Evolutionary conservation across 768 basidiomycete species (phyloP).

Genomic region (Cystofilobasidium capitatum): DNA sequence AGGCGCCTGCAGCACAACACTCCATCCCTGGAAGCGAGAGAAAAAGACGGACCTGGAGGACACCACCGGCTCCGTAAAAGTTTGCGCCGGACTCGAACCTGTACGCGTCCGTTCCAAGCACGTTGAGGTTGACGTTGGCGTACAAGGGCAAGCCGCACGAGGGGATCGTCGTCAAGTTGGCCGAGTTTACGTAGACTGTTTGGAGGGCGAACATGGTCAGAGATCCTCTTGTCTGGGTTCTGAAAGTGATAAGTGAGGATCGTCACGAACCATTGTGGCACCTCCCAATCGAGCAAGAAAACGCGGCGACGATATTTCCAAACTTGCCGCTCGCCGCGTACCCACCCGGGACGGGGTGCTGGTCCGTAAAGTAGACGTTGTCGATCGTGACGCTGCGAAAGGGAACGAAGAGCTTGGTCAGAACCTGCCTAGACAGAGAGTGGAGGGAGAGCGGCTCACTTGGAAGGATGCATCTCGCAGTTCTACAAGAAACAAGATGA

Average conservation of each 20-base stretch:
- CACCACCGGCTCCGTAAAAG: not conserved
- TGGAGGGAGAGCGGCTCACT: not conserved
- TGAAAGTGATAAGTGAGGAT: too few relatives aligned
- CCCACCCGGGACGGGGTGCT: not conserved
- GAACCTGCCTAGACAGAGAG: not conserved
- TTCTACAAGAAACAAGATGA: too few relatives aligned
- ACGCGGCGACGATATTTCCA: constrained; percentile 11
- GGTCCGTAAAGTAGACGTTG: constrained; percentile 10
- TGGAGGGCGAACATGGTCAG: too few relatives aligned
- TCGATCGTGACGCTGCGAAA: not conserved
- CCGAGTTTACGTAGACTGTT: not conserved
- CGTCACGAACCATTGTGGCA: not conserved
- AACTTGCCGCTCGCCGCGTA: constrained; percentile 9
- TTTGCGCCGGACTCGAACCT: not conserved
- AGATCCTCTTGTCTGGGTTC: too few relatives aligned
- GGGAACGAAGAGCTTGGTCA: not conserved
- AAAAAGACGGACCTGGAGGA: too few relatives aligned
- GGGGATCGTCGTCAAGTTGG: not conserved
- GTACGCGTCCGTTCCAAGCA: not conserved
- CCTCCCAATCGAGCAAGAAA: constrained; percentile 1
- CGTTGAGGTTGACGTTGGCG: not conserved
- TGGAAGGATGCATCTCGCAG: not conserved
- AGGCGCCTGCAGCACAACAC: too few relatives aligned
- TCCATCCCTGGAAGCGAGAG: too few relatives aligned
- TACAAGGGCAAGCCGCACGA: not conserved